Conservation (phyloP, 2,329 filamentous ascomycete species). For the Colletotrichum chlorophyti region DNA sequence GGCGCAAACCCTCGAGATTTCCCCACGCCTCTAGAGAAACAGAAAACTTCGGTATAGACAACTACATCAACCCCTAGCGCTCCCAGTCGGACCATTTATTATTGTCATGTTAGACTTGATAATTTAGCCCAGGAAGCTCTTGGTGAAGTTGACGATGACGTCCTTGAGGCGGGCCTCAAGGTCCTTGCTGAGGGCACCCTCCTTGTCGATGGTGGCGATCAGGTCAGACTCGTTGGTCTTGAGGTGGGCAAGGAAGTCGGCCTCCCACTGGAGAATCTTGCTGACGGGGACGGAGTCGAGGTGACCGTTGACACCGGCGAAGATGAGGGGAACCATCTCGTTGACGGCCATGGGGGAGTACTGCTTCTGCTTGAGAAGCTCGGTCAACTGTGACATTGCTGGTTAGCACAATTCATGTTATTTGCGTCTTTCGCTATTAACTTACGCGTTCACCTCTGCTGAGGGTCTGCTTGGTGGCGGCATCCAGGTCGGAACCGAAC, state of each 20-base stretch:
- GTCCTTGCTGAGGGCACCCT: conserved; percentile 96
- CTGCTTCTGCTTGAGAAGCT: conserved; percentile 99
- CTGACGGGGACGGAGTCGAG: conserved; percentile 86
- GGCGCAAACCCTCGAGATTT: conserved; percentile 51
- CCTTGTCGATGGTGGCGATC: conserved; percentile 87
- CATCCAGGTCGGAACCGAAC: conserved; percentile 99
- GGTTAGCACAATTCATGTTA: neutral
- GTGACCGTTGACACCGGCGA: conserved; percentile 97
- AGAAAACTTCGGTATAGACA: conserved; percentile 59
- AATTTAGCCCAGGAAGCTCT: conserved; percentile 79
- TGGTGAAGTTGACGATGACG: conserved; percentile 81
- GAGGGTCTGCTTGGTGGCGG: conserved; percentile 98
- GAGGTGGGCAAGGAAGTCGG: conserved; percentile 91
- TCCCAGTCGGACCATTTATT: conserved; percentile 36
- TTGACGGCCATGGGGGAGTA: conserved; percentile 98
- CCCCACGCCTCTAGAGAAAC: conserved; percentile 55
- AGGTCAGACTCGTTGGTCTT: conserved; percentile 89
- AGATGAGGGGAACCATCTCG: conserved; percentile 99
- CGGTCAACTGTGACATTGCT: conserved; percentile 68
- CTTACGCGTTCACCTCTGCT: conserved; percentile 96
- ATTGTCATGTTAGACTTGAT: conserved; percentile 39
- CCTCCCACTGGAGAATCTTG: conserved; percentile 94
- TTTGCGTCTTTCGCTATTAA: conserved; percentile 32
- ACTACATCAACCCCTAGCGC: conserved; percentile 41
- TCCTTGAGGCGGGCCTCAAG: conserved; percentile 84